Conservation (phyloP, 2,329 filamentous ascomycete genomes). For the Drechmeria coniospora region DNA sequence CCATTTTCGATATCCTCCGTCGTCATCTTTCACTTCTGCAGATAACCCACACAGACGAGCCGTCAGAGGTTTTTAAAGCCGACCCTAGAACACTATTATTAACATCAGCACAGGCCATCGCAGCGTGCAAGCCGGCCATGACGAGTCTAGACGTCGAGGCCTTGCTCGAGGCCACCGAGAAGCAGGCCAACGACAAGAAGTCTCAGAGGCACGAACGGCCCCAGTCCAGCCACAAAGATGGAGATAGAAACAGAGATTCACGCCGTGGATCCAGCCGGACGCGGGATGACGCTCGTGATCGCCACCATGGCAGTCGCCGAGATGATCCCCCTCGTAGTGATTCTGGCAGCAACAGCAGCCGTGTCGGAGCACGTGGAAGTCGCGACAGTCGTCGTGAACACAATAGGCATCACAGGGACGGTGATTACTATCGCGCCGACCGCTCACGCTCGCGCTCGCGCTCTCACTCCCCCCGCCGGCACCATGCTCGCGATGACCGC, state of each 20-base stretch:
- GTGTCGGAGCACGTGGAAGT: slow-evolving; percentile 56
- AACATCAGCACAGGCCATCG: slow-evolving; percentile 9
- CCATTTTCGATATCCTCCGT: no score
- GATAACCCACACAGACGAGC: no score
- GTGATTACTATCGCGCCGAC: slow-evolving; percentile 49
- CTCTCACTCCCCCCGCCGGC: slow-evolving; percentile 53
- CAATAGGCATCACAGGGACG: slow-evolving; percentile 57
- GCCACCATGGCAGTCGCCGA: slow-evolving; percentile 33
- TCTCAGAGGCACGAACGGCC: slow-evolving; percentile 27
- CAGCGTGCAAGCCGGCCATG: slow-evolving; percentile 18
- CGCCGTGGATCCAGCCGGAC: slow-evolving; percentile 42
- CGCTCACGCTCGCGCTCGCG: slow-evolving; percentile 48
- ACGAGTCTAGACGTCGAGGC: slow-evolving; percentile 64
- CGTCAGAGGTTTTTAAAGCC: no score
- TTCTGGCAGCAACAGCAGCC: slow-evolving; percentile 66
- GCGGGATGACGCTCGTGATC: slow-evolving; percentile 30
- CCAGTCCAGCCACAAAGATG: no score
- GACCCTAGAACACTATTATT: background rate
- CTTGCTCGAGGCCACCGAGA: slow-evolving; percentile 72
- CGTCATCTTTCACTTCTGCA: no score
- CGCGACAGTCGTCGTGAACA: slow-evolving; percentile 55
- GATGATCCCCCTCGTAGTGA: slow-evolving; percentile 59
- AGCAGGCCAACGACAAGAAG: slow-evolving; percentile 36
- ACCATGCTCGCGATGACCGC: slow-evolving; percentile 40
- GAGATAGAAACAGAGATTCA: background rate